These are phyloP conservation scores for Scenedesmus sp. DNA, from an alignment of 163 green algal genomes.

Conservation along the genomic window DNA sequence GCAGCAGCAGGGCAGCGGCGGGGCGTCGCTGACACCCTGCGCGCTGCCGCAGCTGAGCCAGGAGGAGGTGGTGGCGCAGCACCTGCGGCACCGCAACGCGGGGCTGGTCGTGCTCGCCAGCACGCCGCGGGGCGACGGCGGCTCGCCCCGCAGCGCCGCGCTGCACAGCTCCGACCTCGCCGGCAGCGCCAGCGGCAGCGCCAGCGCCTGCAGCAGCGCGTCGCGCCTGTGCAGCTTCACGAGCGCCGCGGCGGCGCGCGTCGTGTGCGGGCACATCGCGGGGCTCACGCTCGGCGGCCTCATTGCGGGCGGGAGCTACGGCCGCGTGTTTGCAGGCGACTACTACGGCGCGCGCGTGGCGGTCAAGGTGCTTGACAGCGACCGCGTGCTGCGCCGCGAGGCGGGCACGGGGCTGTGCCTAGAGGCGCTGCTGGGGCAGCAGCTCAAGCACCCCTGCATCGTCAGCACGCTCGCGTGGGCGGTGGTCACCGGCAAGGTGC, in stretches of 20 bases:
- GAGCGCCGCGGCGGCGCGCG: neutral
- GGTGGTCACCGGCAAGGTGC: constrained; percentile 34
- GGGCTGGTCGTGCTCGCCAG: constrained; percentile 8
- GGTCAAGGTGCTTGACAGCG: constrained; percentile 57
- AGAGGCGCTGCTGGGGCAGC: constrained; percentile 45
- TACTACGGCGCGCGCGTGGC: constrained; percentile 49
- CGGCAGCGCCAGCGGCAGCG: neutral
- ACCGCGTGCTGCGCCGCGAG: constrained; percentile 15
- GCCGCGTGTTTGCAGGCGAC: constrained; percentile 27
- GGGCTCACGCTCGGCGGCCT: constrained; percentile 30
- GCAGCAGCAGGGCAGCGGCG: neutral
- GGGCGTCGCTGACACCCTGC: too few species aligned
- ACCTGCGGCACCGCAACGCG: neutral
- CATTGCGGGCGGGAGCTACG: constrained; percentile 35
- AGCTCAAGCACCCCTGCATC: constrained; percentile 48
- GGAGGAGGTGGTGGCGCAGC: too few species aligned
- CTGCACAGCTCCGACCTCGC: neutral
- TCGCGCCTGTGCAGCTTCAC: neutral
- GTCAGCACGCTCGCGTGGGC: constrained; percentile 42
- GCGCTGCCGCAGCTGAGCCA: neutral
- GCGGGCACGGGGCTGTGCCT: constrained; percentile 41
- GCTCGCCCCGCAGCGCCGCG: neutral
- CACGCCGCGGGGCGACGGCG: neutral
- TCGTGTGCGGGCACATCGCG: neutral
- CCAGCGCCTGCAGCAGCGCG: neutral